Conservation (phyloP, 2,329 filamentous ascomycete genomes). For the Plectosphaerella sp. region DNA sequence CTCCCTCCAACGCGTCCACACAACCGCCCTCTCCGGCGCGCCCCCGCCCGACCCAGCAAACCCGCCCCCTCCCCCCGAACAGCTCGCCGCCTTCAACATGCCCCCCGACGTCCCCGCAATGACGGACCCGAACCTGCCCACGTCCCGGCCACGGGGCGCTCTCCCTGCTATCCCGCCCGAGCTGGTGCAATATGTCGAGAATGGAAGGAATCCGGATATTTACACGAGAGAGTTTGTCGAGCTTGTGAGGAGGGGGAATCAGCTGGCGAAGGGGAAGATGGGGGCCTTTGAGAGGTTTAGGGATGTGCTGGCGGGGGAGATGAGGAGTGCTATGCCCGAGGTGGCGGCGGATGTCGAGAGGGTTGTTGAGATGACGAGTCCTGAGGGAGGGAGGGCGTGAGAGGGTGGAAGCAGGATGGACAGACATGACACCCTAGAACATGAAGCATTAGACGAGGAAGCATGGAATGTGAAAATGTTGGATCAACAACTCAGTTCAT, state of each 20-base stretch:
- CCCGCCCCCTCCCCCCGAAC: background rate
- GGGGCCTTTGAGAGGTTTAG: slow-evolving; percentile 56
- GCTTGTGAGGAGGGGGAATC: slow-evolving; percentile 61
- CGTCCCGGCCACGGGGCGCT: slow-evolving; percentile 10
- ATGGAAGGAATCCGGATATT: slow-evolving; percentile 68
- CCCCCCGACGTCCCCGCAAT: slow-evolving; percentile 57
- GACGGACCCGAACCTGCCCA: slow-evolving; percentile 6
- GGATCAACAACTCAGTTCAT: too few relatives aligned
- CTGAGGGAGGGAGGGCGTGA: background rate
- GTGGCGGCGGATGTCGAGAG: slow-evolving; percentile 45
- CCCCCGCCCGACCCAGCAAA: slow-evolving; percentile 7
- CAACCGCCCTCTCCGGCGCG: slow-evolving; percentile 29
- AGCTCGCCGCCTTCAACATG: slow-evolving; percentile 24
- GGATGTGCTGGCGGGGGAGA: slow-evolving; percentile 57
- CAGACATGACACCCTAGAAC: background rate
- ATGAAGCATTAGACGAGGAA: background rate
- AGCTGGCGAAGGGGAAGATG: slow-evolving; percentile 62
- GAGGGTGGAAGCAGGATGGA: background rate
- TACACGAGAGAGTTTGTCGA: slow-evolving; percentile 72
- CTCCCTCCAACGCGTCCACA: slow-evolving; percentile 32
- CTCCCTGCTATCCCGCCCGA: slow-evolving; percentile 56
- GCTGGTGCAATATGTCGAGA: slow-evolving; percentile 65
- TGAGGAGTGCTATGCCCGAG: slow-evolving; percentile 56
- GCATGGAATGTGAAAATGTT: background rate
- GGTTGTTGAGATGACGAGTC: slow-evolving; percentile 41